Evolutionary conservation across 768 basidiomycete genomes (phyloP).

Genomic region (Agaricus subrufescens): DNA sequence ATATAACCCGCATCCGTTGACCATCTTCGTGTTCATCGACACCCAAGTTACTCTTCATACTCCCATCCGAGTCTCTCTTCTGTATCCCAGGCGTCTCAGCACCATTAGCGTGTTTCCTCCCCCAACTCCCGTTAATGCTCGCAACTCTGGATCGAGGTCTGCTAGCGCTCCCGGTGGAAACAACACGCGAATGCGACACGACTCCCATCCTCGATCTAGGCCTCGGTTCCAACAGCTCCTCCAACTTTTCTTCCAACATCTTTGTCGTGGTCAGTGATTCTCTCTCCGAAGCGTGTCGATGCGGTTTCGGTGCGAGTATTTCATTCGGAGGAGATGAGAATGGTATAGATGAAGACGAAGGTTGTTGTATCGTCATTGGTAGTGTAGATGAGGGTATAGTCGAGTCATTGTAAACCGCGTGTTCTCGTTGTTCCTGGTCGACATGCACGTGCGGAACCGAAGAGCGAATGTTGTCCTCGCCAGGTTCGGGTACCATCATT

Average conservation of each 20-base stretch:
- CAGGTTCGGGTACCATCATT: too few relatives aligned
- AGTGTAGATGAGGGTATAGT: background rate
- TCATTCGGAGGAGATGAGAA: background rate
- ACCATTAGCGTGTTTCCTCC: background rate
- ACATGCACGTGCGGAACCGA: too few relatives aligned
- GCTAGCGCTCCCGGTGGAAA: background rate
- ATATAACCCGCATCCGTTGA: conserved; percentile 1
- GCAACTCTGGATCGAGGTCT: conserved; percentile 4
- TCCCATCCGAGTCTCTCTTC: background rate
- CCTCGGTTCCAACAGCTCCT: conserved; percentile 8
- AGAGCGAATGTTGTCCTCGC: too few relatives aligned
- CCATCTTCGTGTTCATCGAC: background rate
- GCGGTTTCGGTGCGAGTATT: conserved; percentile 5
- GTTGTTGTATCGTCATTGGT: background rate
- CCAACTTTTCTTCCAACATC: conserved; percentile 6
- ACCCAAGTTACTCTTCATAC: background rate
- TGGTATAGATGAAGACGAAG: background rate
- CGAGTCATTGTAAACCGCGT: too few relatives aligned
- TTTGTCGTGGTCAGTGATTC: conserved; percentile 9
- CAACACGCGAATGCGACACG: background rate
- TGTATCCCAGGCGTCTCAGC: background rate
- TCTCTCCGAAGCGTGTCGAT: background rate
- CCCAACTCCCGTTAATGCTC: conserved; percentile 1
- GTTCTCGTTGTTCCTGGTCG: too few relatives aligned
- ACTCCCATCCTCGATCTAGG: background rate